Percentiles rank a stretch among this genome's conserved stretches.
phyloP scores from a whole-genome alignment of 1,284 basidiomycete species.

The Ganoderma sp. region DNA sequence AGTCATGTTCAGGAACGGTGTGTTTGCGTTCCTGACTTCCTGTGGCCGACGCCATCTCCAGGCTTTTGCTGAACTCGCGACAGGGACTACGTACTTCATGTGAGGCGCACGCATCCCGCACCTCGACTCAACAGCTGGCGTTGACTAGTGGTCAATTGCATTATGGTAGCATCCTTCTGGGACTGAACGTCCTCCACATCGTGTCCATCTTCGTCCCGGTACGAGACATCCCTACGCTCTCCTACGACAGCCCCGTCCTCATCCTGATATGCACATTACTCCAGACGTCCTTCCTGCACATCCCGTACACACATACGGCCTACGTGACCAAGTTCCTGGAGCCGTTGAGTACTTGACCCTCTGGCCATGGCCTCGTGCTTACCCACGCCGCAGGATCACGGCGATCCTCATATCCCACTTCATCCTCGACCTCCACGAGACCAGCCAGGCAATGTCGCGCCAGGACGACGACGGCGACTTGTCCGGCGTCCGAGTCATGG shows the following conservation, averaged over 20 bases:
- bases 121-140: no score
- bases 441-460: neutral
- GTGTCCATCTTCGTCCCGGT: neutral
- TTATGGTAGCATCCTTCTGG: neutral
- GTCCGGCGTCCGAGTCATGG: neutral
- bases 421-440: constrained; percentile 7
- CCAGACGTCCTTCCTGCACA: neutral
- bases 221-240: neutral
- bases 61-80: neutral
- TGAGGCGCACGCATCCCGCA: neutral
- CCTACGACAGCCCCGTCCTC: no score
- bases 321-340: neutral
- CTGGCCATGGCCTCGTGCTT: neutral
- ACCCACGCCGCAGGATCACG: neutral
- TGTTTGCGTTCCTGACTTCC: neutral
- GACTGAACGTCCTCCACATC: neutral
- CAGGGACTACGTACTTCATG: constrained; percentile 1
- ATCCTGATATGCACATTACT: no score
- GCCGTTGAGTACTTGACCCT: neutral
- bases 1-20: constrained; percentile 3
- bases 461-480: neutral
- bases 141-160: neutral
- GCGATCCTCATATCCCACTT: constrained; percentile 1
- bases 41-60: neutral
- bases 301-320: neutral